These are phyloP conservation scores for Orobanche coerulescens DNA, from an alignment of 257 asterid genomes.

Conservation along the genomic window DNA sequence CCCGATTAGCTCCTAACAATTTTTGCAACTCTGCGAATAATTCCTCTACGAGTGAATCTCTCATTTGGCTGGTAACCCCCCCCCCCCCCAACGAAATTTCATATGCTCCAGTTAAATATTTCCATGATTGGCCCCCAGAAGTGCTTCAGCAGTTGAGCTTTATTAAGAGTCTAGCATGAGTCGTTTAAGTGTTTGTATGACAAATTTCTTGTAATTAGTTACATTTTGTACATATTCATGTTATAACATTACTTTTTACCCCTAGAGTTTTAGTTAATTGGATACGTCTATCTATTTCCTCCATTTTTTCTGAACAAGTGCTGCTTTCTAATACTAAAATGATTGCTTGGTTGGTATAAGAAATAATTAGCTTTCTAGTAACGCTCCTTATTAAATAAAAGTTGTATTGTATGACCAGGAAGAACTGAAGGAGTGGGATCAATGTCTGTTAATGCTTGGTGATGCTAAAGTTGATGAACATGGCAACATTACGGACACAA, in stretches of 20 bases:
- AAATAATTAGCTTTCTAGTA: neutral
- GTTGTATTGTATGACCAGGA: slow-evolving; percentile 37
- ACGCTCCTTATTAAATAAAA: neutral
- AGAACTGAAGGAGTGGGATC: slow-evolving; percentile 97
- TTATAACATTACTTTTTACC: neutral
- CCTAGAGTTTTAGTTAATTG: neutral
- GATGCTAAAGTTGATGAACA: slow-evolving; percentile 91
- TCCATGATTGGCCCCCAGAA: neutral
- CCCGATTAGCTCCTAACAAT: too few species aligned
- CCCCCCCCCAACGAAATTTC: neutral
- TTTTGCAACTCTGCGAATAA: too few species aligned
- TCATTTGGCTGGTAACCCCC: neutral
- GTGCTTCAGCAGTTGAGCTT: neutral
- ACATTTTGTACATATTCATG: neutral
- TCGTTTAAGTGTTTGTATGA: neutral
- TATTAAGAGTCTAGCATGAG: neutral
- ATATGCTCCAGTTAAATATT: neutral
- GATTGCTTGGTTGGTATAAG: slow-evolving; percentile 3
- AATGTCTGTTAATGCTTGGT: slow-evolving; percentile 87
- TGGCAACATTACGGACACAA: slow-evolving; percentile 76
- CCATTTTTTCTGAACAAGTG: neutral
- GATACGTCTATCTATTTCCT: slow-evolving; percentile 4
- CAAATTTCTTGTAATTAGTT: neutral
- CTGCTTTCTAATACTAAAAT: slow-evolving; percentile 4
- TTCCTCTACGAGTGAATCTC: neutral